phyloP scores from a whole-genome alignment of 2,329 filamentous ascomycete genomes.

The Arthroderma sp. region DNA sequence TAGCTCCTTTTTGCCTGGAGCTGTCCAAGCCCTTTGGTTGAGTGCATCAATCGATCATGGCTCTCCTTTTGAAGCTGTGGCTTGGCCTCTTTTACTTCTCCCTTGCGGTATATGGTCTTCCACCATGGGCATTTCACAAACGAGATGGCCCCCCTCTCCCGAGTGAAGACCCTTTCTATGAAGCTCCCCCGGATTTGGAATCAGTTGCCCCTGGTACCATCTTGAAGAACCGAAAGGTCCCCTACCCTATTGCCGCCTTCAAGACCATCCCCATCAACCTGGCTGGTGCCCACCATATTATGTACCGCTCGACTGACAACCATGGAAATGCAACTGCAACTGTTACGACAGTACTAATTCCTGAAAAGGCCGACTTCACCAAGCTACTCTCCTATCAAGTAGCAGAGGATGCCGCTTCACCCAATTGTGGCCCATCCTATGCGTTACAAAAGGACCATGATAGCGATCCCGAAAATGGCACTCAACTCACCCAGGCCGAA shows the following conservation, averaged over 20 bases:
- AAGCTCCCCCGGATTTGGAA: conserved; percentile 17
- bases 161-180: conserved; percentile 19
- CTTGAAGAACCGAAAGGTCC: conserved; percentile 15
- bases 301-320: conserved; percentile 29
- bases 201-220: conserved; percentile 16
- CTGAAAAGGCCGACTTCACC: conserved; percentile 18
- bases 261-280: conserved; percentile 14
- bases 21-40: too few species aligned
- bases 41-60: not conserved
- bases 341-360: conserved; percentile 28
- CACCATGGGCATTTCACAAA: not conserved
- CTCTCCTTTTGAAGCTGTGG: not conserved
- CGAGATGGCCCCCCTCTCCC: conserved; percentile 10
- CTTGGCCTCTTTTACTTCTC: not conserved
- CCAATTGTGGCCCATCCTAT: conserved; percentile 19
- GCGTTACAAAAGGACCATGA: conserved; percentile 25
- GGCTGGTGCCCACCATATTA: conserved; percentile 21
- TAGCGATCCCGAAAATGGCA: conserved; percentile 22
- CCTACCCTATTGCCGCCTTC: conserved; percentile 15
- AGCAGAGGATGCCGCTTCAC: conserved; percentile 17
- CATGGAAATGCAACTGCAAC: conserved; percentile 24
- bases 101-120: not conserved
- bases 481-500: conserved; percentile 22
- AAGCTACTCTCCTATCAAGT: conserved; percentile 33
- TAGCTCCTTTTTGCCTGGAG: too few species aligned